Percentiles rank a stretch among this genome's conserved stretches.
Conservation (phyloP, 805 yeast species). For the Metschnikowia lochheadii region DNA sequence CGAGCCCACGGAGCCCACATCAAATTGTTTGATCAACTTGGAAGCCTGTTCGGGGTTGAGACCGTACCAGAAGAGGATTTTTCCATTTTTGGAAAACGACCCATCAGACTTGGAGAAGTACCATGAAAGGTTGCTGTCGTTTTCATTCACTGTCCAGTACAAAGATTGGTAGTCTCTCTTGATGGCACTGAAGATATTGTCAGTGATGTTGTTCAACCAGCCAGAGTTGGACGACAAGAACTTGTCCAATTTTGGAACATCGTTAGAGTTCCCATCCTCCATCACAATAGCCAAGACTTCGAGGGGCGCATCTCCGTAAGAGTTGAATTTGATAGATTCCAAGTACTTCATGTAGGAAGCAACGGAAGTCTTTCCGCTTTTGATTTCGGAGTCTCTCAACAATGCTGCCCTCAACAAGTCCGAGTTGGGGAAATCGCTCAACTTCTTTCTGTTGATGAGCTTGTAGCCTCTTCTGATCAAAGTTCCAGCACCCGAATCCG, state of each 20-base stretch:
- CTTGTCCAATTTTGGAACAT: slow-evolving; percentile 71
- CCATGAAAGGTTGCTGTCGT: slow-evolving; percentile 88
- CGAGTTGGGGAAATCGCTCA: slow-evolving; percentile 67
- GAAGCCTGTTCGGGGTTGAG: slow-evolving; percentile 62
- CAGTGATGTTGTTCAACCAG: slow-evolving; percentile 97
- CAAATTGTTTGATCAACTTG: slow-evolving; percentile 54
- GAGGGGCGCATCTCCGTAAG: slow-evolving; percentile 93
- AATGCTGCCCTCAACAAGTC: slow-evolving; percentile 75
- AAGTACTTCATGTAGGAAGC: slow-evolving; percentile 77
- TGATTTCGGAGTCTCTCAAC: slow-evolving; percentile 69
- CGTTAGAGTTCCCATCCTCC: slow-evolving; percentile 29
- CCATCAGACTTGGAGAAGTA: slow-evolving; percentile 92
- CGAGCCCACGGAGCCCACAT: slow-evolving; percentile 30
- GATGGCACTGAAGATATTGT: slow-evolving; percentile 82
- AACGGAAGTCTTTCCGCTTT: slow-evolving; percentile 65
- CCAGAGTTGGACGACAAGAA: slow-evolving; percentile 85
- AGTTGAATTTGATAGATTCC: slow-evolving; percentile 58
- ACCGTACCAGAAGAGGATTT: slow-evolving; percentile 94
- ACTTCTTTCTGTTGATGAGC: slow-evolving; percentile 64
- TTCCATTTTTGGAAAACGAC: slow-evolving; percentile 83
- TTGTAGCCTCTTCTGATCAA: slow-evolving; percentile 96
- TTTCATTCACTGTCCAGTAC: slow-evolving; percentile 89
- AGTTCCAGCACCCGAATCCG: slow-evolving; percentile 99
- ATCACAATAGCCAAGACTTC: slow-evolving; percentile 88
- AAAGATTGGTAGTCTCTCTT: slow-evolving; percentile 67